phyloP scores from a whole-genome alignment of 768 basidiomycete species.

The Sporobolomyces phaffii region DNA sequence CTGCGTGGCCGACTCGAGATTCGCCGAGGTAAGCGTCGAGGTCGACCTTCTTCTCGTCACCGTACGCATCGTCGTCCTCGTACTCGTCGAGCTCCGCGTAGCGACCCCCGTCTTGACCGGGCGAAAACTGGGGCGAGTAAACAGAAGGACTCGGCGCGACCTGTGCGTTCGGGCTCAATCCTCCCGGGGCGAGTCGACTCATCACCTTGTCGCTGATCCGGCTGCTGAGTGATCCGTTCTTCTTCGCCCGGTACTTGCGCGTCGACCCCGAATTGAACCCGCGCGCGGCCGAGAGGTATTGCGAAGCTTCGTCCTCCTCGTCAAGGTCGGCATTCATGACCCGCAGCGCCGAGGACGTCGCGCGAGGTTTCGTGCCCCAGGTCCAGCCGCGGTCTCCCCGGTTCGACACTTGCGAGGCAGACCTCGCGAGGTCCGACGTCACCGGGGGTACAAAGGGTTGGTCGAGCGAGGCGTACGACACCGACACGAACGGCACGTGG shows the following conservation, averaged over 20 bases:
- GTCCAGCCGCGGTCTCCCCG: constrained; percentile 5
- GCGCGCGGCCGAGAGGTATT: background rate
- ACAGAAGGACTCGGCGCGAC: constrained; percentile 19
- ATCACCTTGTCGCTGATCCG: constrained; percentile 23
- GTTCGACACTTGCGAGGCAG: background rate
- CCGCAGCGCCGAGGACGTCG: background rate
- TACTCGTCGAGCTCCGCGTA: constrained; percentile 4
- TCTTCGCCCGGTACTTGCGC: constrained; percentile 12
- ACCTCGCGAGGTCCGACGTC: constrained; percentile 1
- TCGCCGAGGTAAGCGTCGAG: constrained; percentile 31
- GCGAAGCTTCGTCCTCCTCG: background rate
- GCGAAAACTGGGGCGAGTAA: constrained; percentile 29
- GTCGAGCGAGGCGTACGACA: constrained; percentile 27
- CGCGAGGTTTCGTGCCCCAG: constrained; percentile 18
- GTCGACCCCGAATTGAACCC: background rate
- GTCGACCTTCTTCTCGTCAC: constrained; percentile 17
- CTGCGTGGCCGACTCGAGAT: constrained; percentile 17
- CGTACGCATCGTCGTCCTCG: constrained; percentile 10
- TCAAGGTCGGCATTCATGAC: background rate
- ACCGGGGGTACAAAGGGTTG: constrained; percentile 27
- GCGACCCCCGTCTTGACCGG: background rate
- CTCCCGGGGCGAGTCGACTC: background rate
- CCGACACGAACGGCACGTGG: constrained; percentile 18
- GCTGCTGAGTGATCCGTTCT: constrained; percentile 2
- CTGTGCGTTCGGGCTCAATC: background rate